Percentiles rank a stretch among this genome's conserved stretches.
These are phyloP conservation scores for Volvariella surrecta DNA, from an alignment of 1,284 basidiomycete genomes.

Conservation along the genomic window DNA sequence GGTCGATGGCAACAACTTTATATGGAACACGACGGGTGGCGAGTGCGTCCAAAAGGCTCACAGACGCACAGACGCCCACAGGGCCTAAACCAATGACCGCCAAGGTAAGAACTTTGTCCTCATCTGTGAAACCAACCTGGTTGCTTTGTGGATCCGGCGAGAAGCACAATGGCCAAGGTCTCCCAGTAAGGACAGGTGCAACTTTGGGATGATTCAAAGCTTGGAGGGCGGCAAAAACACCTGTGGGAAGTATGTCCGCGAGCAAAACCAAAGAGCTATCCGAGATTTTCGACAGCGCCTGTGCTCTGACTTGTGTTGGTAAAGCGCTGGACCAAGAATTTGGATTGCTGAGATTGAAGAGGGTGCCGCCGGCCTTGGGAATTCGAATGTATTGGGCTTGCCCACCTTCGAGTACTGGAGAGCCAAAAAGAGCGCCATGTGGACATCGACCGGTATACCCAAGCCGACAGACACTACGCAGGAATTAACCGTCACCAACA, in stretches of 20 bases:
- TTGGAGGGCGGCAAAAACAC: constrained; percentile 68
- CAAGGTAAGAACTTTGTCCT: constrained; percentile 46
- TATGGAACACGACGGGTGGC: constrained; percentile 34
- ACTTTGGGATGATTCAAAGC: constrained; percentile 66
- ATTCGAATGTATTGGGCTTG: constrained; percentile 86
- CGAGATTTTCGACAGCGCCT: constrained; percentile 31
- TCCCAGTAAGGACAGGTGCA: constrained; percentile 44
- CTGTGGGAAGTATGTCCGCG: constrained; percentile 78
- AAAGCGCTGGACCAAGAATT: constrained; percentile 27
- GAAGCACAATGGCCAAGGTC: constrained; percentile 47
- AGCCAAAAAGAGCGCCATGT: constrained; percentile 64
- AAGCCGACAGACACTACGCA: constrained; percentile 64
- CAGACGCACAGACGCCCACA: constrained; percentile 62
- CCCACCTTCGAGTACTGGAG: constrained; percentile 64
- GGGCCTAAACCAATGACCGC: constrained; percentile 70
- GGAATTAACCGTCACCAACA: constrained; percentile 4
- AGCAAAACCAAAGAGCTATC: constrained; percentile 64
- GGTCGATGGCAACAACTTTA: constrained; percentile 57
- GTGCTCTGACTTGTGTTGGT: constrained; percentile 21
- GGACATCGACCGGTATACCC: constrained; percentile 76
- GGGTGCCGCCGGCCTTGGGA: constrained; percentile 71
- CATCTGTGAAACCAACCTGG: constrained; percentile 21
- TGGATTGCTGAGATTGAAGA: constrained; percentile 56
- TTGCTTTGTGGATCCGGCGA: constrained; percentile 17
- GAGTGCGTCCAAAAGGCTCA: constrained; percentile 59